Evolutionary conservation across 73 alveolate genomes (phyloP).

Genomic region (Paraurostyla sp.): DNA sequence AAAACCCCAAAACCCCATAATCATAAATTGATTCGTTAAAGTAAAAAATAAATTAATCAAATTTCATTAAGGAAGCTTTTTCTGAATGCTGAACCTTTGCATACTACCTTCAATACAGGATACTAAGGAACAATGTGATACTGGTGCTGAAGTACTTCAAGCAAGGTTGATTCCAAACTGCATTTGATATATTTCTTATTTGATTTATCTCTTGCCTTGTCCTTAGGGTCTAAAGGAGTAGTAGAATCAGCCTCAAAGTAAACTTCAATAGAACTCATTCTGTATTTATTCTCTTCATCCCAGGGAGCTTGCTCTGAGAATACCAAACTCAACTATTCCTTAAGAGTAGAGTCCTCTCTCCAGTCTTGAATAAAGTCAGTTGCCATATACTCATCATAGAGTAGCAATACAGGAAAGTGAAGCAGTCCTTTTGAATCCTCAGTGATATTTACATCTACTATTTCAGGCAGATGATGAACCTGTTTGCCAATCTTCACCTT

Average conservation of each 20-base stretch:
- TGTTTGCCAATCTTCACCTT: conserved; percentile 84
- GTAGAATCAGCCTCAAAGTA: conserved; percentile 66
- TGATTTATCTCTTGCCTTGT: conserved; percentile 26
- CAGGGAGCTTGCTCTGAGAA: conserved; percentile 87
- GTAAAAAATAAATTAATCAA: conserved; percentile 1
- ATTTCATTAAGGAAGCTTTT: conserved; percentile 52
- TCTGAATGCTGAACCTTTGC: conserved; percentile 38
- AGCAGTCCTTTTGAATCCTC: conserved; percentile 80
- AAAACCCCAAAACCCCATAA: neutral
- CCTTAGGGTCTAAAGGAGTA: conserved; percentile 65
- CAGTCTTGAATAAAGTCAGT: conserved; percentile 92
- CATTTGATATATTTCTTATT: conserved; percentile 49
- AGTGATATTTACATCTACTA: conserved; percentile 78
- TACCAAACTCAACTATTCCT: conserved; percentile 75
- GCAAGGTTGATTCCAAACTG: conserved; percentile 25
- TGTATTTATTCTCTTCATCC: conserved; percentile 88
- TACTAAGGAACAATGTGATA: conserved; percentile 61
- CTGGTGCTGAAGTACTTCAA: conserved; percentile 39
- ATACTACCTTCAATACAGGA: conserved; percentile 57
- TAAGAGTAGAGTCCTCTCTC: conserved; percentile 77
- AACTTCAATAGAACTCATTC: conserved; percentile 55
- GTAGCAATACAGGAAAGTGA: conserved; percentile 90
- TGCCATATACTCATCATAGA: conserved; percentile 92
- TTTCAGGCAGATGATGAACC: conserved; percentile 85
- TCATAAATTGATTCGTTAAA: neutral